Evolutionary conservation across 106 monocot genomes (phyloP), one percentile per base, ranked within the genome.

Genomic region (Acorus gramineus): DNA sequence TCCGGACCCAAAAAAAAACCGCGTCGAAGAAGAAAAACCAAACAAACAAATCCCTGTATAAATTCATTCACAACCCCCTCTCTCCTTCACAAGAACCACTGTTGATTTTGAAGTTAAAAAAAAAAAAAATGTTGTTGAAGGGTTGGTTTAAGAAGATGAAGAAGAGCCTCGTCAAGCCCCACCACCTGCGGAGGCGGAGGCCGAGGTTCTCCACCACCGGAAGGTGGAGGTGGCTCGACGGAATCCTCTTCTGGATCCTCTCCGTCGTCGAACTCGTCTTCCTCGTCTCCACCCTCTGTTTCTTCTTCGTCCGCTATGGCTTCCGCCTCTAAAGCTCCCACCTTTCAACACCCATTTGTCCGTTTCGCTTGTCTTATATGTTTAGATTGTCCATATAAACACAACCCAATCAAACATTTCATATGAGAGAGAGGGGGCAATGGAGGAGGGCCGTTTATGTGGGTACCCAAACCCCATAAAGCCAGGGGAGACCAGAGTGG

Each of bases 381-480:
- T 8, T 11, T 2, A 61, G 9, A 10, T 61, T 61, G 61, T 61
- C 47, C 46, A 8, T 61, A 6, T 3, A 61, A 46, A 28, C 0
- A 28, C 28, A 28, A 28, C 28, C 28, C 28, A 28, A 28, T 28
- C 28, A 28, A 28, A 28, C 28, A 28, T 61, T 5, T 61, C 3
- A 46, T 61, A 9, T 8, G 8, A 11, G n/a, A 47, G 48, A 62
- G 10, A 47, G 3, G 48, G 7, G 12, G 50, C 4, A 5, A 4
- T 28, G 28, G 28, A 28, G 55, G 7, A 44, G 42, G 0, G 5
- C 47, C 4, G 57, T 7, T 28, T 28, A 28, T 28, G 28, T 28
- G 48, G 65, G 8, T 79, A 69, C 47, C 83, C 79, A 2, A 47
- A 2, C 6, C 68, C 75, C 47, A 76, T 79, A 46, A 42, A 61